Evolutionary conservation across 192 early-diverging fungal species (phyloP).

Genomic region (Backusella mclennaniae): DNA sequence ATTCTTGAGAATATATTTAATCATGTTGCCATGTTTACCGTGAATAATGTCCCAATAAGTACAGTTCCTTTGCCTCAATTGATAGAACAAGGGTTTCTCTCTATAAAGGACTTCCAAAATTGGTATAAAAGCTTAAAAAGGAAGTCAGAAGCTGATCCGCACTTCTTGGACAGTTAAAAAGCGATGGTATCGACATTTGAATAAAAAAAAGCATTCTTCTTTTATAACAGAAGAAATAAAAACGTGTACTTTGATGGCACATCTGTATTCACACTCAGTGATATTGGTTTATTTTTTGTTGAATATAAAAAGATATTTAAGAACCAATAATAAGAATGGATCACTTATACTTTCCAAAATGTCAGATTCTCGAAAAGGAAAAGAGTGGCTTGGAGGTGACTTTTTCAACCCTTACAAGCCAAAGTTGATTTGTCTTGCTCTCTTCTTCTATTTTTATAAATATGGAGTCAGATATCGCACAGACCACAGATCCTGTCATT

Average conservation of each 20-base stretch:
- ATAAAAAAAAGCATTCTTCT: no score
- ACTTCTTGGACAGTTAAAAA: constrained; percentile 27
- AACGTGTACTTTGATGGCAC: not conserved
- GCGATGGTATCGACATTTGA: no score
- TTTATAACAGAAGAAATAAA: not conserved
- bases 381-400: not conserved
- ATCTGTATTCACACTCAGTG: not conserved
- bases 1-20: constrained; percentile 70
- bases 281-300: no score
- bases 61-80: constrained; percentile 51
- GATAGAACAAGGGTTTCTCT: constrained; percentile 44
- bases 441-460: not conserved
- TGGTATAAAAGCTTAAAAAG: constrained; percentile 77
- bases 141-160: constrained; percentile 73
- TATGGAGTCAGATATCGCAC: not conserved
- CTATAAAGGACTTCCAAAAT: constrained; percentile 69
- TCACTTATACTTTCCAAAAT: not conserved
- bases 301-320: no score
- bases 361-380: not conserved
- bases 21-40: constrained; percentile 69
- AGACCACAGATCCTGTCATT: not conserved
- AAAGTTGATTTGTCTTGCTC: not conserved
- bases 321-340: no score
- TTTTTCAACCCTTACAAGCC: not conserved
- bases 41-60: constrained; percentile 50